Conservation (phyloP, 164 flowering plant genomes). For the Vitis rupestris region DNA sequence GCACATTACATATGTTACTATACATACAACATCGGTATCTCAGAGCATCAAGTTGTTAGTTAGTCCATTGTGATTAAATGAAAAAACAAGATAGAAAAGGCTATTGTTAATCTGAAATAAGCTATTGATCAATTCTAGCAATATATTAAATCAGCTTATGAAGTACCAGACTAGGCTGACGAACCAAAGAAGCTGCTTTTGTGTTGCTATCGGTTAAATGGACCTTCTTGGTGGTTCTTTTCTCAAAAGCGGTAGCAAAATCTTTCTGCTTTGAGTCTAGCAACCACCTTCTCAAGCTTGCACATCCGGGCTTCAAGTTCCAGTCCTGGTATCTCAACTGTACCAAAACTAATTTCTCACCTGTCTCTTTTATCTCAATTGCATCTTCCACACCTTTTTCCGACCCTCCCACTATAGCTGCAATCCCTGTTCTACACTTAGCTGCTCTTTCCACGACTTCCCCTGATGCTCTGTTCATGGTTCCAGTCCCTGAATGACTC, state of each 20-base stretch:
- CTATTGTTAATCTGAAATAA: too few relatives aligned
- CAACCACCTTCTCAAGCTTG: slow-evolving; percentile 7
- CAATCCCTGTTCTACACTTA: neutral
- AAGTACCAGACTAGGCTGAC: too few relatives aligned
- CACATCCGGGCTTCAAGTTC: slow-evolving; percentile 5
- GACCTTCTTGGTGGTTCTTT: slow-evolving; percentile 15
- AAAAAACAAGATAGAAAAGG: too few relatives aligned
- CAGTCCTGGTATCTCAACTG: neutral
- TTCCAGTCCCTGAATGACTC: neutral
- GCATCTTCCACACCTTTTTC: neutral
- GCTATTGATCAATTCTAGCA: too few relatives aligned
- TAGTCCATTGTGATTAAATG: too few relatives aligned
- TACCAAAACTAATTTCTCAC: neutral
- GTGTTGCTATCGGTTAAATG: too few relatives aligned
- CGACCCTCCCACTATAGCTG: neutral
- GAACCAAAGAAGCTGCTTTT: too few relatives aligned
- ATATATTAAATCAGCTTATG: too few relatives aligned
- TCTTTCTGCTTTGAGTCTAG: neutral
- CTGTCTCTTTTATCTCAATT: neutral
- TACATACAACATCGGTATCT: too few relatives aligned
- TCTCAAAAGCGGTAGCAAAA: slow-evolving; percentile 7
- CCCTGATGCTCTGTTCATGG: neutral
- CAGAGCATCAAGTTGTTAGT: too few relatives aligned
- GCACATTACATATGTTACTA: too few relatives aligned
- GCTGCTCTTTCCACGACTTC: neutral